Conservation (phyloP, 129 eudicot genomes). For the Pittosporum tobira region DNA sequence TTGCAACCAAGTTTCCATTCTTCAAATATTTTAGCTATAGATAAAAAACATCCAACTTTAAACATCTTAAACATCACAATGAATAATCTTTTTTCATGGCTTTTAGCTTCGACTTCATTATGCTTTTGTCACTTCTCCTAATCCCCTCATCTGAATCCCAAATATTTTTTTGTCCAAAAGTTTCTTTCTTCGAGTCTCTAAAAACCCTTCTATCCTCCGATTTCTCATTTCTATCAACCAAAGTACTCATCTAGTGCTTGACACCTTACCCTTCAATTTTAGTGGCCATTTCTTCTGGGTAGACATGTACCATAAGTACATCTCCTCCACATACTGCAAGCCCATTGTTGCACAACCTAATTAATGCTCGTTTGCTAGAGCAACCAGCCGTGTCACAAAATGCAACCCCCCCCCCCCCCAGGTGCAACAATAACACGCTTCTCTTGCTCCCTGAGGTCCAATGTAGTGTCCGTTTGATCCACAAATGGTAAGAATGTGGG, state of each 20-base stretch:
- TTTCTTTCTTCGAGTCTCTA: constrained; percentile 36
- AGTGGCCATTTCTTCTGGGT: constrained; percentile 56
- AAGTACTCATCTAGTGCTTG: constrained; percentile 37
- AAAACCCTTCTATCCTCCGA: constrained; percentile 41
- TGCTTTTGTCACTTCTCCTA: constrained; percentile 3
- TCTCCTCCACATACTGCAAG: constrained; percentile 36
- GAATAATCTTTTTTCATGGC: constrained; percentile 13
- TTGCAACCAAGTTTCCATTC: too few relatives aligned
- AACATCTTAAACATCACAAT: not conserved
- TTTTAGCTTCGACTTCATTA: not conserved
- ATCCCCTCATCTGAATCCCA: constrained; percentile 11
- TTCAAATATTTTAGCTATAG: too few relatives aligned
- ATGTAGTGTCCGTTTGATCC: constrained; percentile 27
- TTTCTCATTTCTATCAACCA: constrained; percentile 33
- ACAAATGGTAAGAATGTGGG: constrained; percentile 36
- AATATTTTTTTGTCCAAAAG: constrained; percentile 34
- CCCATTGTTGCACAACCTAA: constrained; percentile 31
- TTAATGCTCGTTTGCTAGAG: constrained; percentile 31
- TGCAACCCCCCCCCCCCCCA: constrained; percentile 23
- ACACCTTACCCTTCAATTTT: constrained; percentile 29
- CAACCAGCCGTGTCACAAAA: constrained; percentile 19
- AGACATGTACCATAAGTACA: constrained; percentile 28
- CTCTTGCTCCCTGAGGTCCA: constrained; percentile 29
- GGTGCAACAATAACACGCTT: constrained; percentile 37
- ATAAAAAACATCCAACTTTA: too few relatives aligned